Base-by-base conservation (phyloP, 345 rosid genomes). In the Brassica rapa region DNA sequence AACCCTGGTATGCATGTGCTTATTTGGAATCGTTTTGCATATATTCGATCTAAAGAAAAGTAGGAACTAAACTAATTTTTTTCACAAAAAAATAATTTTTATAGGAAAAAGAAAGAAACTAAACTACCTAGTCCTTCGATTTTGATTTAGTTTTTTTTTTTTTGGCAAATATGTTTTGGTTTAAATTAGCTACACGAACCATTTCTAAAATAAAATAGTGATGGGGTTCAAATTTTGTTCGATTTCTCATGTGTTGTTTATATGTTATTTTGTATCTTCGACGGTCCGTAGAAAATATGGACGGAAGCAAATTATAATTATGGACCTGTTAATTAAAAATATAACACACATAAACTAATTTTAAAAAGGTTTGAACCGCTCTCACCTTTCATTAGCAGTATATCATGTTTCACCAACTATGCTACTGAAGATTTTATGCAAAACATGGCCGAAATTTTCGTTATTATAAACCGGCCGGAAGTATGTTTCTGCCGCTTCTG, bases 1-100 rank as follows among this genome's bases (percentile, higher is more conserved):
- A 59, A 64, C 9, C 68, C 83, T 30, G 83, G 83, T 75, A 69
- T 21, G 79, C 19, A 5, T 70, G 11, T 62, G 4, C 56, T 53
- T 70, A 27, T 70, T 66, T 55, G 21, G 41, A 16, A 70, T 51
- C 11, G 1, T 61, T 65, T 57, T 56, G 23, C 15, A 8, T 56
- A 29, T 19, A 9, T 35, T 16, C 11, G 8, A 62, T 25, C 62
- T 21, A 19, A 11, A 3, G 19, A 21, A 55, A 11, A 2, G 30
- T 27, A 12, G 46, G 16, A 35, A 67, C 5, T 55, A n/a, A 73
- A 51, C 64, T 30, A 2, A 2, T 25, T 24, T 25, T 25, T 25
- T 25, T 25, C 4, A 25, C 29, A 25, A 25, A 25, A 25, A 25
- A 25, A 25, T 25, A 25, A 25, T 25, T 25, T 25, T 25, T 25